phyloP scores from a whole-genome alignment of 768 basidiomycete species.

The Clathrus columnatus region DNA sequence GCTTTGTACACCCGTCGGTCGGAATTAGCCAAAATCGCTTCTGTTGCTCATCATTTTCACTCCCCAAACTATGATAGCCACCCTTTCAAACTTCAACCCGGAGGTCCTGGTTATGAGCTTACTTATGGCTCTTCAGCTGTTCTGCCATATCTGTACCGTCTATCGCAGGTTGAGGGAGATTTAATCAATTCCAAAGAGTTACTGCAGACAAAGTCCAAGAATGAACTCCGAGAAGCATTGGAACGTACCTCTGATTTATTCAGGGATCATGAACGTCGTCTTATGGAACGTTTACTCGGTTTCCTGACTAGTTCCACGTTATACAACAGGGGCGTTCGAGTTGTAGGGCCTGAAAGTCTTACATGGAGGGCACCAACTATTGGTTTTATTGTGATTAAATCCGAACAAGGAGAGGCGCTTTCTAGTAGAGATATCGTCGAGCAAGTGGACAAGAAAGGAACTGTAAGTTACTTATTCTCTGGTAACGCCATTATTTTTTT shows the following conservation, averaged over 20 bases:
- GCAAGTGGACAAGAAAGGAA: conserved; percentile 53
- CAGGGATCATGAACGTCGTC: conserved; percentile 48
- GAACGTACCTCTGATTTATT: conserved; percentile 48
- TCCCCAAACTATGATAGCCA: conserved; percentile 26
- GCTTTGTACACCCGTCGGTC: conserved; percentile 50
- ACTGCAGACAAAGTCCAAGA: conserved; percentile 7
- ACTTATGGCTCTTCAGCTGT: conserved; percentile 54
- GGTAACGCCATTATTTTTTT: background rate
- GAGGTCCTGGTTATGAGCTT: conserved; percentile 68
- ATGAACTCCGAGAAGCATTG: conserved; percentile 22
- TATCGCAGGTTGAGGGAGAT: conserved; percentile 32
- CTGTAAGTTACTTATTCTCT: conserved; percentile 34
- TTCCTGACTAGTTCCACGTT: conserved; percentile 46
- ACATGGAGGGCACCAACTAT: conserved; percentile 55
- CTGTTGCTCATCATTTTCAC: conserved; percentile 68
- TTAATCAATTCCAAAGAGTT: conserved; percentile 17
- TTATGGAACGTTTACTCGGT: conserved; percentile 44
- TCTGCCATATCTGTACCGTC: conserved; percentile 52
- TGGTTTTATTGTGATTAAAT: conserved; percentile 51
- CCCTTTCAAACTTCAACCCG: conserved; percentile 60
- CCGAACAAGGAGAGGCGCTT: conserved; percentile 32
- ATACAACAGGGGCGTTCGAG: conserved; percentile 48
- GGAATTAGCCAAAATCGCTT: conserved; percentile 38
- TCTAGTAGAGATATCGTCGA: conserved; percentile 56
- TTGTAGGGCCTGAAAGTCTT: conserved; percentile 50